These are phyloP conservation scores for Aspergillus leporis DNA, from an alignment of 495 filamentous ascomycete species.

Conservation along the genomic window DNA sequence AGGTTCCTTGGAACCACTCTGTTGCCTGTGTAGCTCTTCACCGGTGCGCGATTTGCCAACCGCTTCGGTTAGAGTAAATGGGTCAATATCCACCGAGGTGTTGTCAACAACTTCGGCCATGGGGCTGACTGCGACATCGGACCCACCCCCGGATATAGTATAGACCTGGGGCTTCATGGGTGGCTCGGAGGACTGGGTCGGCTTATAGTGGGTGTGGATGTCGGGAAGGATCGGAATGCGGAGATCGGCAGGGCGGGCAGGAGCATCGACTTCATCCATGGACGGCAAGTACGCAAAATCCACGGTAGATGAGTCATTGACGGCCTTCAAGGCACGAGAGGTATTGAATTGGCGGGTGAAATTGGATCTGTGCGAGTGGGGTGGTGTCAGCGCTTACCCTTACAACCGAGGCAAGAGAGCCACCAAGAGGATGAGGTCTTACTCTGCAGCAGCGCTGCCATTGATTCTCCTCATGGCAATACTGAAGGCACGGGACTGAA, in stretches of 20 bases:
- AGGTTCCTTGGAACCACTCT: slow-evolving; percentile 26
- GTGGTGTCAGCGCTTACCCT: slow-evolving; percentile 22
- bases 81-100: slow-evolving; percentile 55
- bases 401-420: slow-evolving; percentile 11
- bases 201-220: slow-evolving; percentile 32
- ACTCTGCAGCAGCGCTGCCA: slow-evolving; percentile 42
- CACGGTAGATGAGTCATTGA: slow-evolving; percentile 60
- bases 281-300: slow-evolving; percentile 65
- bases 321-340: slow-evolving; percentile 53
- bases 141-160: slow-evolving; percentile 52
- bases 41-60: slow-evolving; percentile 46
- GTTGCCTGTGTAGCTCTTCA: slow-evolving; percentile 33
- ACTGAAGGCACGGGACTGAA: slow-evolving; percentile 54
- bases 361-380: slow-evolving; percentile 17
- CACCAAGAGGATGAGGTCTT: slow-evolving; percentile 18
- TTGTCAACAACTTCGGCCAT: slow-evolving; percentile 64
- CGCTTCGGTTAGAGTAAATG: slow-evolving; percentile 56
- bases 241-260: slow-evolving; percentile 27
- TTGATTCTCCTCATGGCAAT: slow-evolving; percentile 52
- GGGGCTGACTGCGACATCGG: slow-evolving; percentile 53
- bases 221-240: slow-evolving; percentile 58
- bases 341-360: slow-evolving; percentile 60
- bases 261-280: slow-evolving; percentile 42
- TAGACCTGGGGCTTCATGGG: slow-evolving; percentile 59
- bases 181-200: slow-evolving; percentile 26